Evolutionary conservation across 768 basidiomycete genomes (phyloP).

Genomic region (Auricularia auricula-judae): DNA sequence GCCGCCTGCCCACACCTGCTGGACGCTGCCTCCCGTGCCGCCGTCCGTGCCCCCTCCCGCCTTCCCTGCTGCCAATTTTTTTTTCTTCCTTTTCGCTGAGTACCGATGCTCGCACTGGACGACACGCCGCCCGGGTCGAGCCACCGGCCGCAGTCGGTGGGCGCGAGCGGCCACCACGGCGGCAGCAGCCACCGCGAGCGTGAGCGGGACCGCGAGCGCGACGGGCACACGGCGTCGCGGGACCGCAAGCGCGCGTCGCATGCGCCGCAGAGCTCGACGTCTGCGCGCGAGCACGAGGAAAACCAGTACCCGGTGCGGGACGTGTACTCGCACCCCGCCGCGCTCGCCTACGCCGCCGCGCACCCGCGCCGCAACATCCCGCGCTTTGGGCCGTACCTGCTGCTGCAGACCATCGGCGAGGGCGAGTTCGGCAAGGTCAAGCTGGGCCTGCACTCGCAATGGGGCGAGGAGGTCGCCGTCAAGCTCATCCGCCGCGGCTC

Average conservation of each 20-base stretch:
- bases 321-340: constrained; percentile 78
- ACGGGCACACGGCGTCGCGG: background rate
- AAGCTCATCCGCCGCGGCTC: constrained; percentile 92
- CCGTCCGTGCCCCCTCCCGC: no score
- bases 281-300: constrained; percentile 23
- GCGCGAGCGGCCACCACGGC: no score
- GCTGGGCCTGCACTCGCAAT: constrained; percentile 85
- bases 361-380: constrained; percentile 82
- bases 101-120: no score
- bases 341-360: constrained; percentile 68
- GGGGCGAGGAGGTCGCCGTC: constrained; percentile 97
- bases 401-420: constrained; percentile 93
- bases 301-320: constrained; percentile 47
- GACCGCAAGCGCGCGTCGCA: background rate
- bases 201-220: background rate
- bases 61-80: no score
- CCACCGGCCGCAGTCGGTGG: no score
- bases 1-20: no score
- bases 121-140: no score
- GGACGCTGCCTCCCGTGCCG: no score
- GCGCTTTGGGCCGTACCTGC: constrained; percentile 90
- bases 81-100: no score
- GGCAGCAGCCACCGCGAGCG: background rate
- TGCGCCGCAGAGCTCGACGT: background rate
- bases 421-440: constrained; percentile 99